Conservation (phyloP, 768 basidiomycete species). For the Chiua virens region DNA sequence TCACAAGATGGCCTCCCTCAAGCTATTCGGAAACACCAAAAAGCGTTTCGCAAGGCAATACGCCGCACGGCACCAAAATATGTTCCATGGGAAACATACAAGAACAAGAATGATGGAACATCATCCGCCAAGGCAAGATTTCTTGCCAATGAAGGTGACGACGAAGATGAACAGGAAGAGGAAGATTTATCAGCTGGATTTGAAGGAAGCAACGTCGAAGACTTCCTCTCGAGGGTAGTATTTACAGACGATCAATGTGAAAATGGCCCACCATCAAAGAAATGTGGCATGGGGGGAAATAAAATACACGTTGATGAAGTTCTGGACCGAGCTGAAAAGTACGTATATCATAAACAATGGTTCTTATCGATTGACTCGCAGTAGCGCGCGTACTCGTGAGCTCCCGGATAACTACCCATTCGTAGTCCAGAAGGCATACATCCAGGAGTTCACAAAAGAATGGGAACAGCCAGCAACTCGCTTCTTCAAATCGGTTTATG, state of each 20-base stretch:
- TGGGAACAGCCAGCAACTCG: slow-evolving; percentile 50
- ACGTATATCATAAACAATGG: slow-evolving; percentile 10
- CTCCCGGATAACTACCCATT: slow-evolving; percentile 69
- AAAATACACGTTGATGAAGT: slow-evolving; percentile 56
- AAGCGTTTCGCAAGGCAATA: slow-evolving; percentile 48
- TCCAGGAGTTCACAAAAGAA: slow-evolving; percentile 40
- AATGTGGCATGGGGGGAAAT: too few relatives aligned
- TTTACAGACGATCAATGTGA: too few relatives aligned
- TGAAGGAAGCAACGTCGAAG: too few relatives aligned
- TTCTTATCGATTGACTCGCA: background rate
- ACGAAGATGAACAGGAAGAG: slow-evolving; percentile 6
- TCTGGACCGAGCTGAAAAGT: slow-evolving; percentile 46
- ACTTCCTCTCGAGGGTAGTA: too few relatives aligned
- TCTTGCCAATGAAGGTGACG: slow-evolving; percentile 41
- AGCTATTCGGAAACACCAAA: slow-evolving; percentile 48
- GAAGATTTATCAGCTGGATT: background rate
- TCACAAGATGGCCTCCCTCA: slow-evolving; percentile 58
- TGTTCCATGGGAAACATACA: slow-evolving; percentile 40
- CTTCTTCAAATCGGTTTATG: slow-evolving; percentile 44
- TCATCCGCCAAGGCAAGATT: slow-evolving; percentile 26
- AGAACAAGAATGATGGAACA: background rate
- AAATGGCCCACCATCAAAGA: too few relatives aligned
- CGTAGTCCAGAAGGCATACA: slow-evolving; percentile 53
- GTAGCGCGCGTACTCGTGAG: slow-evolving; percentile 68
- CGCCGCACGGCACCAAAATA: slow-evolving; percentile 58